A percentile compares a stretch with the other conserved stretches of the same genome.
phyloP scores from a whole-genome alignment of 2,329 filamentous ascomycete genomes.

The Cercospora beticola region DNA sequence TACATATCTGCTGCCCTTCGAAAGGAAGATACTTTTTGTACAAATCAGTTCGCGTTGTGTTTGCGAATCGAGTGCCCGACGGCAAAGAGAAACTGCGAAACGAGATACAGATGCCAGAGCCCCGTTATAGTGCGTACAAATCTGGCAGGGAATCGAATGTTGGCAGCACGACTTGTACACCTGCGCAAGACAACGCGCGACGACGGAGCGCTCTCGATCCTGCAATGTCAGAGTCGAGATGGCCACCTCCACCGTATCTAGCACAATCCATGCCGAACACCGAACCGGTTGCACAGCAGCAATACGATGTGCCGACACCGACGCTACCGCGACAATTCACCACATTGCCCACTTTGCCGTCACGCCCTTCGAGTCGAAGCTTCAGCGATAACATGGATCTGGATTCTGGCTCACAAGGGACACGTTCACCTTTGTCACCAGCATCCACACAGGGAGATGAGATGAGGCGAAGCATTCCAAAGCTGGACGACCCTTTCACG shows the following conservation, averaged over 20 bases:
- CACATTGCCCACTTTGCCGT: conserved; percentile 31
- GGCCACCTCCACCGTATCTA: conserved; percentile 13
- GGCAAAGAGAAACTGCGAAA: conserved; percentile 90
- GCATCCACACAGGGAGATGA: conserved; percentile 18
- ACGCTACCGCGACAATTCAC: conserved; percentile 31
- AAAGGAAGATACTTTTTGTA: conserved; percentile 86
- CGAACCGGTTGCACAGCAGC: conserved; percentile 31
- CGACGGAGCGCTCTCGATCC: conserved; percentile 24
- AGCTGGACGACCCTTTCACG: conserved; percentile 27
- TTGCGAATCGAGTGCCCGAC: conserved; percentile 93
- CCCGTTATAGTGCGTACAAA: conserved; percentile 82
- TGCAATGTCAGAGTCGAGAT: conserved; percentile 5
- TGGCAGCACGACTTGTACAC: conserved; percentile 17
- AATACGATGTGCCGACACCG: conserved; percentile 24
- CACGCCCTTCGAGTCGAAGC: conserved; percentile 33
- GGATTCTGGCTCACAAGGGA: conserved; percentile 26
- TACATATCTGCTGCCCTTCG: conserved; percentile 87
- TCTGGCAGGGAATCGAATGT: conserved; percentile 50
- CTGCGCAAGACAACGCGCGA: conserved; percentile 18
- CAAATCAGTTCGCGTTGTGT: conserved; percentile 89
- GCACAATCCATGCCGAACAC: conserved; percentile 29
- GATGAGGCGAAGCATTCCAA: conserved; percentile 1
- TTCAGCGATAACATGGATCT: conserved; percentile 31
- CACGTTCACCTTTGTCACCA: conserved; percentile 24
- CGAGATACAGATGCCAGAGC: conserved; percentile 85